A percentile compares a stretch with the other conserved stretches of the same genome.
Evolutionary conservation across 2,329 filamentous ascomycete genomes (phyloP).

Genomic region (Mycogone perniciosa): DNA sequence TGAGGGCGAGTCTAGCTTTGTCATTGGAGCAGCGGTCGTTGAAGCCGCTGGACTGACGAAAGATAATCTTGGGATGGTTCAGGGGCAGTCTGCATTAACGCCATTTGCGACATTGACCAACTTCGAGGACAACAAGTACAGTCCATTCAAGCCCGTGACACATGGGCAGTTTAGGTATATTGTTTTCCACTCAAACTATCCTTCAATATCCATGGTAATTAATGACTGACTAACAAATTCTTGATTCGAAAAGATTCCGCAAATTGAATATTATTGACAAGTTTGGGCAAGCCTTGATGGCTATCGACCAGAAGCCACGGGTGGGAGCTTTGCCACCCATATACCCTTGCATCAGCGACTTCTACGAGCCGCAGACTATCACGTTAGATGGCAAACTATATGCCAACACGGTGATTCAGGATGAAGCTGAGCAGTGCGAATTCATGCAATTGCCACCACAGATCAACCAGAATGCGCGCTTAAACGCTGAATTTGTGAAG

Average conservation of each 20-base stretch:
- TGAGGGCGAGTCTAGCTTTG: background rate
- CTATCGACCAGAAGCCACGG: constrained; percentile 24
- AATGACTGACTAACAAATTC: no score
- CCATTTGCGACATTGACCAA: constrained; percentile 29
- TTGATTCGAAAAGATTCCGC: constrained; percentile 22
- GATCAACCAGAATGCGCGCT: constrained; percentile 34
- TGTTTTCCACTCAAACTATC: background rate
- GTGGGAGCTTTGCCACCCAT: constrained; percentile 14
- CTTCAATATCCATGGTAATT: no score
- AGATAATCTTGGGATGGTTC: constrained; percentile 19
- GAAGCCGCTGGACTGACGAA: constrained; percentile 18
- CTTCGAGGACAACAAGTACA: constrained; percentile 16
- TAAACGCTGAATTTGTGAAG: constrained; percentile 31
- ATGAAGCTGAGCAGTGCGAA: constrained; percentile 20
- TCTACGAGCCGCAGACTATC: constrained; percentile 24
- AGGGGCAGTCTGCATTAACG: constrained; percentile 22
- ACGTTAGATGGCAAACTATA: constrained; percentile 8
- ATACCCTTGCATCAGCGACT: constrained; percentile 31
- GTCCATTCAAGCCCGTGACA: constrained; percentile 38
- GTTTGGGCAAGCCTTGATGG: constrained; percentile 37
- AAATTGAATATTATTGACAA: constrained; percentile 45
- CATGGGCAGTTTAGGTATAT: constrained; percentile 39
- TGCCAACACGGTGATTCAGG: constrained; percentile 20
- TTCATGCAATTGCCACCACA: constrained; percentile 34
- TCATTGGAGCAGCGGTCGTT: background rate